Evolutionary conservation across 768 basidiomycete species (phyloP).

Genomic region (Tulasnella sp.): DNA sequence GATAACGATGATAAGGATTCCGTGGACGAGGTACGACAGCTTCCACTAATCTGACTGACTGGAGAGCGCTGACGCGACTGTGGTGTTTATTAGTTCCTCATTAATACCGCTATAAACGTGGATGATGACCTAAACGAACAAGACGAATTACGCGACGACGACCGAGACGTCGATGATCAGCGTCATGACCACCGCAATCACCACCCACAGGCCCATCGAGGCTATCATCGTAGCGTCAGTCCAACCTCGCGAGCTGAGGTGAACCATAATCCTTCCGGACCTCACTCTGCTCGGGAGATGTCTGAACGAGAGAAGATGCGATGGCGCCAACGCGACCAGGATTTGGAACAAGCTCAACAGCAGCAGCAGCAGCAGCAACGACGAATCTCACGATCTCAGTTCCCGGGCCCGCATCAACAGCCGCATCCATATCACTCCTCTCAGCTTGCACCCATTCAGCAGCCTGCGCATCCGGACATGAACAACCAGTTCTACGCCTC

Average conservation of each 20-base stretch:
- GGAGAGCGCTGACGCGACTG: not conserved
- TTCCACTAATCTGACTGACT: not conserved
- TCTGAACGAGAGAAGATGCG: not conserved
- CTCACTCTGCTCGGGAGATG: too few relatives aligned
- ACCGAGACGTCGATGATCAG: not conserved
- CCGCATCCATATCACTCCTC: too few relatives aligned
- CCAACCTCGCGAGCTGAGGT: too few relatives aligned
- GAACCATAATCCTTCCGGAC: too few relatives aligned
- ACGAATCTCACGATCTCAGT: too few relatives aligned
- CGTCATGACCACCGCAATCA: too few relatives aligned
- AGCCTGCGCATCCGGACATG: too few relatives aligned
- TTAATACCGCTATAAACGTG: not conserved
- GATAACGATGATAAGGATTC: slow-evolving; percentile 9
- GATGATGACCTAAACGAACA: not conserved
- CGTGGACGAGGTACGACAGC: slow-evolving; percentile 3
- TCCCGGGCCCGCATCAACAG: too few relatives aligned
- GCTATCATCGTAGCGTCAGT: too few relatives aligned
- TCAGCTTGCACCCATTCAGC: too few relatives aligned
- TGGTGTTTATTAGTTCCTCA: not conserved
- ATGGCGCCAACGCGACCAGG: slow-evolving; percentile 1
- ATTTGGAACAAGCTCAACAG: not conserved
- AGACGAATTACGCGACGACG: slow-evolving; percentile 1
- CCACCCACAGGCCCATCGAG: too few relatives aligned
- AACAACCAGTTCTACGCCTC: slow-evolving; percentile 2
- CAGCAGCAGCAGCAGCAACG: not conserved